These are phyloP conservation scores for Podospora pseudopauciseta DNA, from an alignment of 495 filamentous ascomycete genomes.

Conservation along the genomic window DNA sequence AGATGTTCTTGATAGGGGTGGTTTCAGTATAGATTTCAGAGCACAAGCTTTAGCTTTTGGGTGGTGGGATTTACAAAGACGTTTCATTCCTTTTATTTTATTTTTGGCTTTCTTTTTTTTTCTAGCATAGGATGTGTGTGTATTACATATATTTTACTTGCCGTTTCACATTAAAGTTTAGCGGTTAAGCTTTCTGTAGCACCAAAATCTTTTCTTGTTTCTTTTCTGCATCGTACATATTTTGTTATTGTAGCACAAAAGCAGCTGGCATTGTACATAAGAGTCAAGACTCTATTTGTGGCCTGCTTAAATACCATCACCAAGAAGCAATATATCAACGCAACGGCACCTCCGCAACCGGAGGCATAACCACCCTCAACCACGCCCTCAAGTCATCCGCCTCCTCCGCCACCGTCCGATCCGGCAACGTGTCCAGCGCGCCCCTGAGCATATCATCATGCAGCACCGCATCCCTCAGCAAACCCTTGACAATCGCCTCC, in stretches of 20 bases:
- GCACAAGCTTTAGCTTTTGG: neutral
- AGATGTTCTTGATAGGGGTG: too few relatives aligned
- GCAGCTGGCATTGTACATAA: neutral
- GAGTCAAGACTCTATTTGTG: neutral
- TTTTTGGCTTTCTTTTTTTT: neutral
- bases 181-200: neutral
- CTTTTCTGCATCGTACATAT: constrained; percentile 5
- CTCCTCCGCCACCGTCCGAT: constrained; percentile 44
- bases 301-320: neutral
- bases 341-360: constrained; percentile 16
- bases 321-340: constrained; percentile 12
- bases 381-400: constrained; percentile 39
- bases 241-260: neutral
- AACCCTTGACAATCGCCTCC: constrained; percentile 36
- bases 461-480: constrained; percentile 39
- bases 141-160: neutral
- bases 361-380: constrained; percentile 36
- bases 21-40: neutral
- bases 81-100: neutral
- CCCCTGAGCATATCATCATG: constrained; percentile 40
- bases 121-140: neutral
- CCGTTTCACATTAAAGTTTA: neutral
- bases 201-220: constrained; percentile 8
- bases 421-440: constrained; percentile 40
- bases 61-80: neutral